Percentiles rank a stretch among this genome's conserved stretches.
Conservation (phyloP, 192 early-diverging fungal genomes). For the Pilobolus umbonatus region DNA sequence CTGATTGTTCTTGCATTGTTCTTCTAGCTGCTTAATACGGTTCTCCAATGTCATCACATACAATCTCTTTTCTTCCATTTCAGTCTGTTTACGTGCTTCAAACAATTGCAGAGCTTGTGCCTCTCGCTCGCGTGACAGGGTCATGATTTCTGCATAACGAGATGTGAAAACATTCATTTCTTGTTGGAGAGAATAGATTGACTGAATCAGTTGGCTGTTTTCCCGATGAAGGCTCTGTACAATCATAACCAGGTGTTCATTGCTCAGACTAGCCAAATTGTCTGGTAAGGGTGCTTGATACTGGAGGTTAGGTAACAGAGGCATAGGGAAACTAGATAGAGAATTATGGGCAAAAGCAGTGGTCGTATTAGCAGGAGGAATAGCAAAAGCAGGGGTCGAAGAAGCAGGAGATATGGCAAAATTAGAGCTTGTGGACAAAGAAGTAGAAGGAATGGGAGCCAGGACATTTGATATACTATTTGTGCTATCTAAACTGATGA, state of each 20-base stretch:
- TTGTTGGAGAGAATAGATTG: constrained; percentile 42
- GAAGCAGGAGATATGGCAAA: neutral
- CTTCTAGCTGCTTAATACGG: constrained; percentile 15
- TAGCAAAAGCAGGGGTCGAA: neutral
- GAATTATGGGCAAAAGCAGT: neutral
- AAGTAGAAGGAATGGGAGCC: too few relatives aligned
- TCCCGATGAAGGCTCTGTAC: constrained; percentile 36
- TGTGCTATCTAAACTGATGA: too few relatives aligned
- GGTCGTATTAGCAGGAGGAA: neutral
- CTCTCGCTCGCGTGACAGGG: constrained; percentile 41
- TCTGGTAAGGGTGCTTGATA: neutral
- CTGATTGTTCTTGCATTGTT: neutral
- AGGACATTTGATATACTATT: too few relatives aligned
- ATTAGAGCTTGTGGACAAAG: too few relatives aligned
- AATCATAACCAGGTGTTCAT: neutral
- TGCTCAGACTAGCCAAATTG: neutral
- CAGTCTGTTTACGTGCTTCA: constrained; percentile 35
- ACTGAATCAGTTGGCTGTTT: constrained; percentile 40
- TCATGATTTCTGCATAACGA: constrained; percentile 38
- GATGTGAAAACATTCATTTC: constrained; percentile 41
- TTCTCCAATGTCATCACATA: constrained; percentile 40
- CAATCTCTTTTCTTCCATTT: constrained; percentile 46
- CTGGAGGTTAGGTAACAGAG: neutral
- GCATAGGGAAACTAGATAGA: neutral
- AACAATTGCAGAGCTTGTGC: constrained; percentile 10